phyloP scores from a whole-genome alignment of 208 protist genomes.

The Crithidia mellificae region DNA sequence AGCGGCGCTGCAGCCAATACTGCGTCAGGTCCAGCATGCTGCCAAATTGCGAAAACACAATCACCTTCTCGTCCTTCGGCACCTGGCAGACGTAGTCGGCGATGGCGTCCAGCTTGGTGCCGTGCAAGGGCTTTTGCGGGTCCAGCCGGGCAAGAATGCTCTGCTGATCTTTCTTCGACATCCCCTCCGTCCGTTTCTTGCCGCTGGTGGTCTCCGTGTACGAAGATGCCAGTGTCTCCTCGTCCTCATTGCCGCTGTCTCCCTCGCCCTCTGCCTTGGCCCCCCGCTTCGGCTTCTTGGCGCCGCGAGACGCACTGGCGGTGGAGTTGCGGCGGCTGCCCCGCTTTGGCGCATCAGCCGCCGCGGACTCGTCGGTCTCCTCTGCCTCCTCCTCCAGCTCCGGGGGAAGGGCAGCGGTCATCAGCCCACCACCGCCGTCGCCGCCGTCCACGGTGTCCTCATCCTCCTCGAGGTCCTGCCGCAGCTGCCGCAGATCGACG shows the following conservation, averaged over 20 bases:
- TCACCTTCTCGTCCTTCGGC: constrained; percentile 85
- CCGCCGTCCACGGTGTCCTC: constrained; percentile 47
- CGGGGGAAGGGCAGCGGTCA: constrained; percentile 64
- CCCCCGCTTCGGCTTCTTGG: constrained; percentile 1
- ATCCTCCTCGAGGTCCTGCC: constrained; percentile 54
- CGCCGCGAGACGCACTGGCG: neutral
- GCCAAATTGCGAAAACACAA: constrained; percentile 97
- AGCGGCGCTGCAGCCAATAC: constrained; percentile 70
- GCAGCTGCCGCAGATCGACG: constrained; percentile 82
- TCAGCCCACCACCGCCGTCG: constrained; percentile 38
- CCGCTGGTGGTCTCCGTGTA: constrained; percentile 4
- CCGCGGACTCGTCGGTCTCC: constrained; percentile 3
- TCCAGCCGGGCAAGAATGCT: constrained; percentile 79
- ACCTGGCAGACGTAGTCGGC: constrained; percentile 79
- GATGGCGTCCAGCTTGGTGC: constrained; percentile 91
- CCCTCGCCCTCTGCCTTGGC: neutral
- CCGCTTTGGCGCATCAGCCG: neutral
- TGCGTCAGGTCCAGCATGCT: constrained; percentile 96
- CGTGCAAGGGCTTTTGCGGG: constrained; percentile 71
- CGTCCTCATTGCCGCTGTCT: neutral
- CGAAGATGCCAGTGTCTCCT: constrained; percentile 13
- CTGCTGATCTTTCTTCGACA: constrained; percentile 43
- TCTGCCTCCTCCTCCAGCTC: constrained; percentile 60
- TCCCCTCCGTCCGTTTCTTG: constrained; percentile 1
- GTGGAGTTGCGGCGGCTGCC: constrained; percentile 12